Conservation (phyloP, 129 eudicot genomes). For the Heracleum sosnowskyi region DNA sequence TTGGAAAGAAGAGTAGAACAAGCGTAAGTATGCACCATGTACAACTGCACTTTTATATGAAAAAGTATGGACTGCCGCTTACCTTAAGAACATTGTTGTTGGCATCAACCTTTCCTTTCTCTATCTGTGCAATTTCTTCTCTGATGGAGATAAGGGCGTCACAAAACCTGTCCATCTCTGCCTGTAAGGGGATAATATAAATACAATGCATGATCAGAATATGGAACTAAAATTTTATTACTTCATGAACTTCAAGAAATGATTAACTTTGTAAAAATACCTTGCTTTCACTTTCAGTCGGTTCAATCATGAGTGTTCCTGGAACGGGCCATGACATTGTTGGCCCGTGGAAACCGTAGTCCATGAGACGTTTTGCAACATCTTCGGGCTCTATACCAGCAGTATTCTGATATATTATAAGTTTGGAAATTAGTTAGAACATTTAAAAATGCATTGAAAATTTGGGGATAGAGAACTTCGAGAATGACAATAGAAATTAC, state of each 20-base stretch:
- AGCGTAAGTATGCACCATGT: background rate
- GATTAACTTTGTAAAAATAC: slow-evolving; percentile 19
- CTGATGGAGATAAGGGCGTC: slow-evolving; percentile 88
- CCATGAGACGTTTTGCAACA: slow-evolving; percentile 92
- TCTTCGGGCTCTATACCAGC: slow-evolving; percentile 98
- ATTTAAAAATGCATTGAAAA: background rate
- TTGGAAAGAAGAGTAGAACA: slow-evolving; percentile 5
- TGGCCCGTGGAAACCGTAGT: slow-evolving; percentile 94
- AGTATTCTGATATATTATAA: slow-evolving; percentile 36
- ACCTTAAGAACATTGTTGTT: slow-evolving; percentile 91
- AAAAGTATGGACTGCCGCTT: slow-evolving; percentile 1
- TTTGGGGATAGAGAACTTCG: background rate
- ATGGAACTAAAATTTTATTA: background rate
- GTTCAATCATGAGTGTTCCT: slow-evolving; percentile 97
- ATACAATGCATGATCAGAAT: slow-evolving; percentile 8
- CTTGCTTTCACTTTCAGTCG: slow-evolving; percentile 99
- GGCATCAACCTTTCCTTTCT: slow-evolving; percentile 73
- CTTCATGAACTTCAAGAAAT: background rate
- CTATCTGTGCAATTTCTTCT: slow-evolving; percentile 76
- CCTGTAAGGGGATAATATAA: slow-evolving; percentile 34
- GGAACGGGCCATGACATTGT: slow-evolving; percentile 99
- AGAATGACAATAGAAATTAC: slow-evolving; percentile 25
- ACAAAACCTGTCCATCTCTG: slow-evolving; percentile 90
- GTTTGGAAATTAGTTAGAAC: background rate
- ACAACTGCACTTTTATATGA: background rate